Evolutionary conservation across 2,329 filamentous ascomycete species (phyloP).

Genomic region (Triangularia setosa): DNA sequence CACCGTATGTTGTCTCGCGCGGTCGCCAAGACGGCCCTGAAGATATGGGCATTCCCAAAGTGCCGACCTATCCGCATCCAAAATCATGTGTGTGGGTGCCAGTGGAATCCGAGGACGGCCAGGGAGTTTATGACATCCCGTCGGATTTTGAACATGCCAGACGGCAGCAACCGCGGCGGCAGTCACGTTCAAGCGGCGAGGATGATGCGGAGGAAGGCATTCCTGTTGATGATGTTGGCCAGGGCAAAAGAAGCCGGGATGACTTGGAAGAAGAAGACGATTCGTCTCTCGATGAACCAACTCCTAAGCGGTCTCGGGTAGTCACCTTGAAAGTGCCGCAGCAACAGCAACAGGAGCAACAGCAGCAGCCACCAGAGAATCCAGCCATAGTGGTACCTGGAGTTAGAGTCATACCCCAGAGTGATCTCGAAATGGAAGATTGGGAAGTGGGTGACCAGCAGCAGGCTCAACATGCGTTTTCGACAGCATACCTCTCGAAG

Average conservation of each 20-base stretch:
- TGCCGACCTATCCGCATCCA: neutral
- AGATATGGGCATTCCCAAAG: neutral
- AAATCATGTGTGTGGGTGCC: conserved; percentile 11
- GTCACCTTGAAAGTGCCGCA: neutral
- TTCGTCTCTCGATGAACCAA: neutral
- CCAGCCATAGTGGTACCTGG: neutral
- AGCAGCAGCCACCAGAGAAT: neutral
- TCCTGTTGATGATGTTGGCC: neutral
- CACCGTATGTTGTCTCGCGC: conserved; percentile 8
- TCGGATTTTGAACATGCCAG: neutral
- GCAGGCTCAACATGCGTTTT: neutral
- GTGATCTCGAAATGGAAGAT: conserved; percentile 16
- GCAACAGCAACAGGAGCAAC: neutral
- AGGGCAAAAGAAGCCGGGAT: neutral
- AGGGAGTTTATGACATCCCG: neutral
- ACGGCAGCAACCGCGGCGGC: neutral
- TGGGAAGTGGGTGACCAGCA: conserved; percentile 15
- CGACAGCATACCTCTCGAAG: neutral
- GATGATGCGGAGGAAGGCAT: neutral
- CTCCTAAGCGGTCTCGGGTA: neutral
- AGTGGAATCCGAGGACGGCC: neutral
- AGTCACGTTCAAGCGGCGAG: neutral
- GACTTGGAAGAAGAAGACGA: neutral
- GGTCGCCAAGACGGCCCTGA: conserved; percentile 1
- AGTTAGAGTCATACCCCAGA: neutral